Base-by-base conservation (phyloP, 148 eudicot genomes). In the Fagopyrum tataricum region DNA sequence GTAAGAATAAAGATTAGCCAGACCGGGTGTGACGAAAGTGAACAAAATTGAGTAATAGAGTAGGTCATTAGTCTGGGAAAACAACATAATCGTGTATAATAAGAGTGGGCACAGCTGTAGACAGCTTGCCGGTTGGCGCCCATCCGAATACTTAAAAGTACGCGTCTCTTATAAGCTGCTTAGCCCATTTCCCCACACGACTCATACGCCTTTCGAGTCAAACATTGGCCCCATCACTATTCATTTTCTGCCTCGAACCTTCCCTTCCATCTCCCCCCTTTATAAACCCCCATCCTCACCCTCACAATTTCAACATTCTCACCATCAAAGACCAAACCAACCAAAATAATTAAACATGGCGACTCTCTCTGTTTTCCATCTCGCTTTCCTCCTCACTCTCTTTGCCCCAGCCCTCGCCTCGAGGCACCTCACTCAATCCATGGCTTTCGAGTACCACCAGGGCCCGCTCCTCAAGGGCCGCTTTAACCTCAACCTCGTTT, bases 391-490 rank as follows among this genome's bases (percentile, higher is more conserved):
- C 44, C 13, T 37, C 20, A 37, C 69, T 39, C 69, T 64, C 11
- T 4, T 39, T 1, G 15, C 67, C 41, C 4, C 67, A 12, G 11
- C 67, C 3, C 13, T 24, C n/a, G 67, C 67, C n/a, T 24, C 67
- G 4, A 5, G 67, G 17, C n/a, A 61, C 5, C 69, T 64, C 44
- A 43, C 69, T 43, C 43, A 39, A 43, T 64, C 67, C 69, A 64
- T 70, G 72, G 15, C 72, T 12, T 70, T 70, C 48, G 39, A 18
- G 37, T 70, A 70, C 72, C 72, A 70, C 72, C n/a, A 70, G 24
- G 72, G 72, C 52, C 51, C 72, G 17, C 72, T 70, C 72, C 72
- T 70, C 26, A 43, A 37, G 14, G 72, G 72, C 14, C 48, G 39
- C 17, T 8, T 70, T 51, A 44, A 51, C 37, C 8, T 70, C 52